A percentile compares a stretch with the other conserved stretches of the same genome.
Conservation (phyloP, 345 rosid genomes). For the Atalantia buxifolia region DNA sequence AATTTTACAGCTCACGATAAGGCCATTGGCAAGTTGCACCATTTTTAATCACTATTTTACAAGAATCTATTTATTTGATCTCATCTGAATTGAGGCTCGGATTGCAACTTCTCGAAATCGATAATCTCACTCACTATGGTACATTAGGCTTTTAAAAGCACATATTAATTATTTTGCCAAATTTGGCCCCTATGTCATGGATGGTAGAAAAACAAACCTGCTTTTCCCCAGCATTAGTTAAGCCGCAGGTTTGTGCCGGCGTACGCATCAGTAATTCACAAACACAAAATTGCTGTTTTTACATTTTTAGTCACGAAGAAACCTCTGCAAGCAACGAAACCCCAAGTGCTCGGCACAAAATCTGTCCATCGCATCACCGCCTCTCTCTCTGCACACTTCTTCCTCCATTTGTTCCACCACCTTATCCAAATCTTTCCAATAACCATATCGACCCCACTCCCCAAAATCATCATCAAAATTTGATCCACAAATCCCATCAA, state of each 20-base stretch:
- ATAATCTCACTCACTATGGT: background rate
- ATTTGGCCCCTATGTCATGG: background rate
- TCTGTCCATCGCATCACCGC: constrained; percentile 81
- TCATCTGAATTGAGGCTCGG: background rate
- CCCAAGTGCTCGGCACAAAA: constrained; percentile 85
- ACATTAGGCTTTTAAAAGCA: background rate
- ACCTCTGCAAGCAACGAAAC: constrained; percentile 82
- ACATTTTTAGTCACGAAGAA: constrained; percentile 38
- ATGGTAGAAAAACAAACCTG: too few relatives aligned
- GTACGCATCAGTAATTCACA: too few relatives aligned
- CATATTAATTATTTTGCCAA: background rate
- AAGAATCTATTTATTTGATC: background rate
- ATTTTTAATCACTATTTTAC: too few relatives aligned
- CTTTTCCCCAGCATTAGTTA: too few relatives aligned
- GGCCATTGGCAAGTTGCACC: too few relatives aligned
- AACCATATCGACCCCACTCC: constrained; percentile 17
- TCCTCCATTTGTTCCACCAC: constrained; percentile 59
- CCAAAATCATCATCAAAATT: constrained; percentile 13
- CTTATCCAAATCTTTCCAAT: constrained; percentile 42
- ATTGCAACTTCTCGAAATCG: background rate
- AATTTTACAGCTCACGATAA: too few relatives aligned
- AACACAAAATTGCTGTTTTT: too few relatives aligned
- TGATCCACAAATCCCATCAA: constrained; percentile 56
- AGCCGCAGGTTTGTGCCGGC: too few relatives aligned
- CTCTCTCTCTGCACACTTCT: constrained; percentile 64